A percentile compares a stretch with the other conserved stretches of the same genome.
phyloP scores from a whole-genome alignment of 2,329 filamentous ascomycete genomes.

The Fusarium nurragi region DNA sequence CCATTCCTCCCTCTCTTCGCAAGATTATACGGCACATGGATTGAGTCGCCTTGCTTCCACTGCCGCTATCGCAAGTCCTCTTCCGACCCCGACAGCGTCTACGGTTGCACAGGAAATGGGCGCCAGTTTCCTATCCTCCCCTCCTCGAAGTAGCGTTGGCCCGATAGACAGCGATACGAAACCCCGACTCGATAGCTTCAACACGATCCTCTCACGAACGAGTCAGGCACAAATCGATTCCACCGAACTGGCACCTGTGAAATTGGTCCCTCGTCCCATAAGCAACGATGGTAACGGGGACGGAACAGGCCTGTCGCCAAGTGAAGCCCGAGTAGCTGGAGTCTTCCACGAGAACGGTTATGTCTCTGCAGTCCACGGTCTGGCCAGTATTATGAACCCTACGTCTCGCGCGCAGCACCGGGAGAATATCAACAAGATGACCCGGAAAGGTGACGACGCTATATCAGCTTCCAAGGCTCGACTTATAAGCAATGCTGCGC shows the following conservation, averaged over 20 bases:
- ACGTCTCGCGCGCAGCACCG: slow-evolving; percentile 43
- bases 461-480: slow-evolving; percentile 46
- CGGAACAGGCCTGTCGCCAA: slow-evolving; percentile 45
- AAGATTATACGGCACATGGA: slow-evolving; percentile 43
- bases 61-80: slow-evolving; percentile 44
- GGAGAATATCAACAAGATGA: slow-evolving; percentile 45
- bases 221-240: slow-evolving; percentile 22
- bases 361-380: slow-evolving; percentile 49
- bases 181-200: slow-evolving; percentile 40
- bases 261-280: slow-evolving; percentile 39
- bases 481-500: slow-evolving; percentile 50
- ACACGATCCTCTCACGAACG: slow-evolving; percentile 36
- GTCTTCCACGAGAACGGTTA: slow-evolving; percentile 50
- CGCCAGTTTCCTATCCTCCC: slow-evolving; percentile 43
- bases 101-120: slow-evolving; percentile 42
- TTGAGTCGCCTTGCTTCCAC: slow-evolving; percentile 45
- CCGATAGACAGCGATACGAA: slow-evolving; percentile 42
- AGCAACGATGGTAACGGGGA: slow-evolving; percentile 46
- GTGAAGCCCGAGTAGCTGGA: slow-evolving; percentile 49
- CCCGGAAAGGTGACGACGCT: slow-evolving; percentile 41
- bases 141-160: slow-evolving; percentile 43
- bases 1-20: slow-evolving; percentile 31
- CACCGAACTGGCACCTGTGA: slow-evolving; percentile 30
- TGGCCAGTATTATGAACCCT: slow-evolving; percentile 50
- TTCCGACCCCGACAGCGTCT: slow-evolving; percentile 42